A percentile compares a stretch with the other conserved stretches of the same genome.
phyloP scores from a whole-genome alignment of 345 rosid species.

The Cochlearia excelsa region DNA sequence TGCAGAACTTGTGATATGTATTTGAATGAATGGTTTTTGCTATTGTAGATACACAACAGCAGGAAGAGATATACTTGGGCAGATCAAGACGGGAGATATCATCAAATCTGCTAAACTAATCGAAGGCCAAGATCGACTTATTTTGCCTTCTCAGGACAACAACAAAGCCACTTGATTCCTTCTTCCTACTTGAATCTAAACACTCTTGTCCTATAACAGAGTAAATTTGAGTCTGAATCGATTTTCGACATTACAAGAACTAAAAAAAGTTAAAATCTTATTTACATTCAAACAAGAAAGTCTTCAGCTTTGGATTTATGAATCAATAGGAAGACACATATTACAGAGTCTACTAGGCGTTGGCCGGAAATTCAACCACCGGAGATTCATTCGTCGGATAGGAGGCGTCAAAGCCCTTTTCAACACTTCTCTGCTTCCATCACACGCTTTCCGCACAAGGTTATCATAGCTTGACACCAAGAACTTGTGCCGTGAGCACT shows the following conservation, averaged over 20 bases:
- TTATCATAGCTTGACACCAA: constrained; percentile 38
- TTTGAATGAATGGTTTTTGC: background rate
- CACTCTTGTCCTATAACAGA: constrained; percentile 14
- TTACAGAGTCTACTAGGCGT: constrained; percentile 51
- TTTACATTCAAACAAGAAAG: constrained; percentile 19
- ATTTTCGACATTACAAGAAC: constrained; percentile 7
- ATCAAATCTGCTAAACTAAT: constrained; percentile 69
- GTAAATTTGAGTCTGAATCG: constrained; percentile 14
- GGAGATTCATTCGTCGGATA: constrained; percentile 40
- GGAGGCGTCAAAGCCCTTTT: constrained; percentile 52
- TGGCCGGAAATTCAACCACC: constrained; percentile 51
- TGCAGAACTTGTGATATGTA: constrained; percentile 1
- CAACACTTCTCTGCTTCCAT: constrained; percentile 40
- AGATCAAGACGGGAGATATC: constrained; percentile 78
- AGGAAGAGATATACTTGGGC: constrained; percentile 73
- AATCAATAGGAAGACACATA: constrained; percentile 47
- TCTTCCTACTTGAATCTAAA: constrained; percentile 9
- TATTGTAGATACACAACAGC: constrained; percentile 54
- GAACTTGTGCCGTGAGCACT: constrained; percentile 31
- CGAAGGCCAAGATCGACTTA: constrained; percentile 73
- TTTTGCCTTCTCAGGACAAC: constrained; percentile 48
- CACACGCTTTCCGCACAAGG: constrained; percentile 29
- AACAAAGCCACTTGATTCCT: constrained; percentile 29
- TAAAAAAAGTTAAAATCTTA: constrained; percentile 12
- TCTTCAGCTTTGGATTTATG: constrained; percentile 9